Base-by-base conservation (phyloP, 371 early-diverging fungal species). In the Haplosporangium sp. region DNA sequence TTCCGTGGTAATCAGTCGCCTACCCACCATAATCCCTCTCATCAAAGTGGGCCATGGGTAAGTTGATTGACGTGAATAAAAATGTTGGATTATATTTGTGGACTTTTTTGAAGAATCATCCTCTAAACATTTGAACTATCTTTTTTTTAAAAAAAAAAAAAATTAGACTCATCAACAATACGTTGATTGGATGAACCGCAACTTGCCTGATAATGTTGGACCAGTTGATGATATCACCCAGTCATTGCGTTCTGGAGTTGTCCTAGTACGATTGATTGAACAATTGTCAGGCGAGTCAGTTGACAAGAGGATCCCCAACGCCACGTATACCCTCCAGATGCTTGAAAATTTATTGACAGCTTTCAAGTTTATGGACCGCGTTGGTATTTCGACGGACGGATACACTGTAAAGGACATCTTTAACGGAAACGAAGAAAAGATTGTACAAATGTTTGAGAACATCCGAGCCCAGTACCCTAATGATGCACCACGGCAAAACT, bases 321-420 rank as follows among this genome's bases (percentile, higher is more conserved):
- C 77, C 35, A 67, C 71, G 3, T 71, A 76, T 55, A 76, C 77
- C 40, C 71, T 71, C 9, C 84, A 82, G 37, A 84, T 85, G 85
- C 69, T 86, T 13, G 89, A 89, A 69, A 86, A 83, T 42, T 79
- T 89, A 45, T 75, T 85, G 6, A 77, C 85, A n/a, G 88, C 85
- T 1, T 87, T 89, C 74, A 86, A 88, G 63, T 89, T 89, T 58
- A 86, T 89, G 88, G 83, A 83, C 15, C 77, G 85, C 10, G 86
- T 86, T 45, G 87, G 86, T 7, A 84, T 87, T 52, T 85, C 83
- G 6, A 84, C 86, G 0, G 85, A 86, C 47, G 87, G 86, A 39
- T 88, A 76, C 69, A 88, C 86, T 1, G 84, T 86, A 62, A 84
- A 87, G 84, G 89, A 88, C 63, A 77, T 88, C 42, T 87, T 83